Evolutionary conservation across 208 protist species (phyloP).

Genomic region (Acanthamoeba castellanii): DNA sequence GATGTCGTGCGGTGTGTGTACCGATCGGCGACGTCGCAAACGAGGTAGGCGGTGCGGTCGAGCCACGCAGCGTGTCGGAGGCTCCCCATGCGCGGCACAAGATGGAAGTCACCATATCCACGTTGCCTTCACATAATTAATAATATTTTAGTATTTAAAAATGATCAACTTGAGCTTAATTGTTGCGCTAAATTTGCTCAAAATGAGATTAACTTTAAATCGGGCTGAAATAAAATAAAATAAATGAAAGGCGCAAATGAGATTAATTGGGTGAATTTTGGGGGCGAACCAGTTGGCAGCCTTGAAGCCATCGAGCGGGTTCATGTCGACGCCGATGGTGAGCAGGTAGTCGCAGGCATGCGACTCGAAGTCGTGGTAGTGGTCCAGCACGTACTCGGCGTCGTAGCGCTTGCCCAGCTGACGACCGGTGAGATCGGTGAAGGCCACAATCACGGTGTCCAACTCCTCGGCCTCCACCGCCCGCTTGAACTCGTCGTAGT

Average conservation of each 20-base stretch:
- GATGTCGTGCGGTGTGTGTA: background rate
- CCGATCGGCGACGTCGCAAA: slow-evolving; percentile 21
- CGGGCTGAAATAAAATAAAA: too few relatives aligned
- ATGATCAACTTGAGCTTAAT: background rate
- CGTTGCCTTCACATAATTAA: slow-evolving; percentile 1
- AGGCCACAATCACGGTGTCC: slow-evolving; percentile 61
- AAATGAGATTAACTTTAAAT: too few relatives aligned
- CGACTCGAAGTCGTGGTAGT: slow-evolving; percentile 29
- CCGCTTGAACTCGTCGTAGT: background rate
- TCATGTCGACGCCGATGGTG: slow-evolving; percentile 51
- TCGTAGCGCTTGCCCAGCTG: slow-evolving; percentile 63
- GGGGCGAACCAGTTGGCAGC: slow-evolving; percentile 5
- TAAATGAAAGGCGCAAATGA: too few relatives aligned
- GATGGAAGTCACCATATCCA: slow-evolving; percentile 50
- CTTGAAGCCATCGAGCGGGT: slow-evolving; percentile 40
- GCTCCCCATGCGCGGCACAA: slow-evolving; percentile 33
- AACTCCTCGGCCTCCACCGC: slow-evolving; percentile 2
- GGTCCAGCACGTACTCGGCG: slow-evolving; percentile 43
- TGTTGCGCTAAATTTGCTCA: too few relatives aligned
- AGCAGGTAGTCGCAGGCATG: slow-evolving; percentile 59
- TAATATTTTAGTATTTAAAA: background rate
- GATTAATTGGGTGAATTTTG: too few relatives aligned
- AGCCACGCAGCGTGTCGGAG: slow-evolving; percentile 55
- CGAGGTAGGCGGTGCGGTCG: slow-evolving; percentile 36
- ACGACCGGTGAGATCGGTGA: slow-evolving; percentile 61